Evolutionary conservation across 306 rosid genomes (phyloP).

Genomic region (Lablab purpureus): DNA sequence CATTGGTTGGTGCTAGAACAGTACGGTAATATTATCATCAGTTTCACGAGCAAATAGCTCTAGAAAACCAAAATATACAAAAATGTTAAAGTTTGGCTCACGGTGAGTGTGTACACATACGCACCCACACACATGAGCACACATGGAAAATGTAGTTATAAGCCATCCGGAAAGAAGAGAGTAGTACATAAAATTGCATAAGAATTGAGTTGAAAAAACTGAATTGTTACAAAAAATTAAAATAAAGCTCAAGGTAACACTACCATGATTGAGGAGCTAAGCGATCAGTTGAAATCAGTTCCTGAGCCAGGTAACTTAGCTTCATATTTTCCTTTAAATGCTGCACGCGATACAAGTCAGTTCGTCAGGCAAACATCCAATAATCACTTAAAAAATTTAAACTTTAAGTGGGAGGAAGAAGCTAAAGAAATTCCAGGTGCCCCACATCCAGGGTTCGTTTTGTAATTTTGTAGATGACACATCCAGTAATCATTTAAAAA

Average conservation of each 20-base stretch:
- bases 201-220: slow-evolving; percentile 32
- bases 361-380: slow-evolving; percentile 43
- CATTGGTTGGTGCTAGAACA: background rate
- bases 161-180: slow-evolving; percentile 17
- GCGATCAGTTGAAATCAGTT: slow-evolving; percentile 92
- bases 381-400: slow-evolving; percentile 12
- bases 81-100: background rate
- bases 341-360: slow-evolving; percentile 58
- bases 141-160: background rate
- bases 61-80: slow-evolving; percentile 15
- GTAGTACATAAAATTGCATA: background rate
- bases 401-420: slow-evolving; percentile 25
- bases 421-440: slow-evolving; percentile 30
- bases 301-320: slow-evolving; percentile 92
- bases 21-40: slow-evolving; percentile 19
- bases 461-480: slow-evolving; percentile 37
- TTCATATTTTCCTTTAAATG: slow-evolving; percentile 99
- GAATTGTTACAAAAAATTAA: slow-evolving; percentile 7
- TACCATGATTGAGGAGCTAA: slow-evolving; percentile 98
- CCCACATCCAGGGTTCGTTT: background rate
- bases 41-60: slow-evolving; percentile 20
- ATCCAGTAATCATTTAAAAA: slow-evolving; percentile 25
- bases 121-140: background rate
- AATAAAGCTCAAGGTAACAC: slow-evolving; percentile 54
- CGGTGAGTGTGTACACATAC: background rate